Percentiles rank a stretch among this genome's conserved stretches.
Conservation (phyloP, 139 green algal species). For the Asterochloris sp. region DNA sequence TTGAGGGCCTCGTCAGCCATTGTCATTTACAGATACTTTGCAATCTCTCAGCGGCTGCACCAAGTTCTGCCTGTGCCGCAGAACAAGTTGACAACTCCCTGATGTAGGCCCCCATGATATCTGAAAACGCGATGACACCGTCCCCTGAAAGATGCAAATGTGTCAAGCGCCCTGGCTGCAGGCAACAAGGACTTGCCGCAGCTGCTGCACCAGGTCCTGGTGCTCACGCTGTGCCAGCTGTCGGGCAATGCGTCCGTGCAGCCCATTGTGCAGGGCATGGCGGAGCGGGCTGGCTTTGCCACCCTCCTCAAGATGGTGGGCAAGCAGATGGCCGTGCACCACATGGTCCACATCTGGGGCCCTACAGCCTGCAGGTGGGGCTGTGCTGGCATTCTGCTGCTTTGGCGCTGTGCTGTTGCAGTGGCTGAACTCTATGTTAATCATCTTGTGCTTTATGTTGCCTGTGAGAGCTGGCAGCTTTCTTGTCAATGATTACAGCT, state of each 20-base stretch:
- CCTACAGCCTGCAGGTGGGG: slow-evolving; percentile 2
- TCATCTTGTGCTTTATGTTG: too few relatives aligned
- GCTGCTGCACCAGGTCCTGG: not conserved
- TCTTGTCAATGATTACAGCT: too few relatives aligned
- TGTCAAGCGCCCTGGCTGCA: not conserved
- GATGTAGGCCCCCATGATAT: too few relatives aligned
- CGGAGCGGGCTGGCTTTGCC: slow-evolving; percentile 1
- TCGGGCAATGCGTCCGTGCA: not conserved
- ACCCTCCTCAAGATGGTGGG: not conserved
- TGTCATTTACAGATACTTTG: too few relatives aligned
- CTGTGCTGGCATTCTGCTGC: not conserved
- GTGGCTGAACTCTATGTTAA: too few relatives aligned
- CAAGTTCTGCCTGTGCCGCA: too few relatives aligned
- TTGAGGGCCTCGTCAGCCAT: too few relatives aligned
- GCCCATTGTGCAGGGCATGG: slow-evolving; percentile 1
- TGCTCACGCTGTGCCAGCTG: slow-evolving; percentile 18
- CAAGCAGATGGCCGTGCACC: not conserved
- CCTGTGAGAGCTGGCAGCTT: too few relatives aligned
- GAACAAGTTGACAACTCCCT: too few relatives aligned
- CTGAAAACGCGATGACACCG: too few relatives aligned
- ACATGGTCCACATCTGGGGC: not conserved
- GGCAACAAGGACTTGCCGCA: not conserved
- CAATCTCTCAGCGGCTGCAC: too few relatives aligned
- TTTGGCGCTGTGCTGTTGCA: not conserved
- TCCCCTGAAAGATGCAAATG: too few relatives aligned